phyloP scores from a whole-genome alignment of 1,139 yeast genomes.

The Suhomyces wounanorum region DNA sequence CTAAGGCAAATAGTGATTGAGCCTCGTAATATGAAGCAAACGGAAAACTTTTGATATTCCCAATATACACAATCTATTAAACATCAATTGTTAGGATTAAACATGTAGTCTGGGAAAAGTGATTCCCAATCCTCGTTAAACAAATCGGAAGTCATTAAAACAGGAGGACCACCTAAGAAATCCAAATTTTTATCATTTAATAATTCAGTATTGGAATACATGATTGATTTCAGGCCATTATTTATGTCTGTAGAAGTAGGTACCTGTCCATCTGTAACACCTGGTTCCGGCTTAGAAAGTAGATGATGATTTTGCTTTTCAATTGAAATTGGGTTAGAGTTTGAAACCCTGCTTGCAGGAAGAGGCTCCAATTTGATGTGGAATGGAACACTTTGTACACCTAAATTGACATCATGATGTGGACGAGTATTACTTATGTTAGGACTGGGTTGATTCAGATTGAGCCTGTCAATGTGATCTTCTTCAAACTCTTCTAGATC shows the following conservation, averaged over 20 bases:
- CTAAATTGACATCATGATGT: not conserved
- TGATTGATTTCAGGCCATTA: conserved; percentile 15
- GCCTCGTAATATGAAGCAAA: not conserved
- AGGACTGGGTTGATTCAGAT: not conserved
- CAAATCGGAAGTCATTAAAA: conserved; percentile 53
- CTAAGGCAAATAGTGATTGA: conserved; percentile 51
- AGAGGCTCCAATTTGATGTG: conserved; percentile 5
- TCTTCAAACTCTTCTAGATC: conserved; percentile 12
- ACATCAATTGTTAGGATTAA: conserved; percentile 15
- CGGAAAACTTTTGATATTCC: not conserved
- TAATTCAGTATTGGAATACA: conserved; percentile 25
- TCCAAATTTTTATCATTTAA: conserved; percentile 33
- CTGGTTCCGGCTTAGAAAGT: conserved; percentile 3
- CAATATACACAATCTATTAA: not conserved
- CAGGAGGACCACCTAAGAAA: conserved; percentile 56
- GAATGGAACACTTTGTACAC: not conserved
- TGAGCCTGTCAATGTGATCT: not conserved
- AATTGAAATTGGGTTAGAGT: not conserved
- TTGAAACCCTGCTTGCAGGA: not conserved
- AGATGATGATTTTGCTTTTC: conserved; percentile 8
- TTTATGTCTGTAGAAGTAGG: conserved; percentile 4
- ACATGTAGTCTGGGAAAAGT: conserved; percentile 45
- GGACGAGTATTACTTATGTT: not conserved
- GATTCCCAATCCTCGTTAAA: conserved; percentile 55
- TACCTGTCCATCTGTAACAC: not conserved